Evolutionary conservation across 2,329 filamentous ascomycete species (phyloP).

Genomic region (Aspergillus niger): DNA sequence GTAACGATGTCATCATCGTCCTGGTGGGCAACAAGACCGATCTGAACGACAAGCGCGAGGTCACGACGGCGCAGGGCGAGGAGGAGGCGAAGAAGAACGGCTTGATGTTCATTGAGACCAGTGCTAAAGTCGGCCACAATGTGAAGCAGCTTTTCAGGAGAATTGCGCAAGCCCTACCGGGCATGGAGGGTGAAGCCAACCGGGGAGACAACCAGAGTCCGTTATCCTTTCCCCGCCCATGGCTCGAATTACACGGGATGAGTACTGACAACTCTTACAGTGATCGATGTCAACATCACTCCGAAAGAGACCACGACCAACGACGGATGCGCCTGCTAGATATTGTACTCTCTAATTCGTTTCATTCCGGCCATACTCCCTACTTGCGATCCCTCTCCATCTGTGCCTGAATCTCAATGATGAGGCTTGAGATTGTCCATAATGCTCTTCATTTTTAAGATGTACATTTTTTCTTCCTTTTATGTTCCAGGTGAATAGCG

Average conservation of each 20-base stretch:
- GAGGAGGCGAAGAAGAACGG: constrained; percentile 98
- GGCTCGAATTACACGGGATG: background rate
- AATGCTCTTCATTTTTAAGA: constrained; percentile 39
- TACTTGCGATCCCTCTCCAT: constrained; percentile 10
- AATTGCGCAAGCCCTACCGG: constrained; percentile 95
- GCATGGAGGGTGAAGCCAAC: constrained; percentile 90
- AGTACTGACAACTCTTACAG: constrained; percentile 50
- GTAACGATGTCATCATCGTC: constrained; percentile 98
- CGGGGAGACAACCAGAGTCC: constrained; percentile 78
- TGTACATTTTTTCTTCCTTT: constrained; percentile 39
- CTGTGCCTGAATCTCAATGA: constrained; percentile 26
- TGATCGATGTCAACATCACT: constrained; percentile 92
- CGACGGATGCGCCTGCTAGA: constrained; percentile 70
- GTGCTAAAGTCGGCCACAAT: constrained; percentile 95
- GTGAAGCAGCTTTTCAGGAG: constrained; percentile 96
- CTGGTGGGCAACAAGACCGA: constrained; percentile 99
- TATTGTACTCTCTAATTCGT: constrained; percentile 10
- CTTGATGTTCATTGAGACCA: constrained; percentile 98
- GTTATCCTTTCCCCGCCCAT: constrained; percentile 38
- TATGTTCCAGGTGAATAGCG: constrained; percentile 36
- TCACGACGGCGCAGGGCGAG: constrained; percentile 93
- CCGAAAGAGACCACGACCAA: constrained; percentile 66
- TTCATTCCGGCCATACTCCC: constrained; percentile 16
- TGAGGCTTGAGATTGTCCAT: constrained; percentile 37
- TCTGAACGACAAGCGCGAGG: constrained; percentile 95